These are phyloP conservation scores for Salvia rosmarinus DNA, from an alignment of 257 asterid genomes.

Conservation along the genomic window DNA sequence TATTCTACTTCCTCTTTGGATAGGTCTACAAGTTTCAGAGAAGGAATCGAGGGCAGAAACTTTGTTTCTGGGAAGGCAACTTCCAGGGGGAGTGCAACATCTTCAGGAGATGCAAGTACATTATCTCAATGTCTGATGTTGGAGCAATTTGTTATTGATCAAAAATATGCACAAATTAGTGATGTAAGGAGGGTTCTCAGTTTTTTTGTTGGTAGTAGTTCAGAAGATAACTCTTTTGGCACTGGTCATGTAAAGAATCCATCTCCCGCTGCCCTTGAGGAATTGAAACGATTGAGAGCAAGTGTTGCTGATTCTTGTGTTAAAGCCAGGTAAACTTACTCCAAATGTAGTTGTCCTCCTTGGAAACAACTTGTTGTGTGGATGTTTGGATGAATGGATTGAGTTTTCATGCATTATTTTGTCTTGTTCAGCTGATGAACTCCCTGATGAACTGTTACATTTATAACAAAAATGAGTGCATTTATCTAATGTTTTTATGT, in stretches of 20 bases:
- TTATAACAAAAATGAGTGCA: neutral
- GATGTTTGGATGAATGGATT: conserved; percentile 1
- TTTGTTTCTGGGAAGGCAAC: conserved; percentile 71
- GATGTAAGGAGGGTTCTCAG: conserved; percentile 77
- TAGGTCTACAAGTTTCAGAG: conserved; percentile 86
- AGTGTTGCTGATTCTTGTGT: conserved; percentile 55
- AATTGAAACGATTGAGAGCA: conserved; percentile 62
- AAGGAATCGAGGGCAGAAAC: conserved; percentile 59
- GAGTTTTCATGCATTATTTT: conserved; percentile 9
- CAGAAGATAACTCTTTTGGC: conserved; percentile 71
- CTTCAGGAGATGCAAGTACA: conserved; percentile 60
- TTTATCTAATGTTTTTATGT: conserved; percentile 22
- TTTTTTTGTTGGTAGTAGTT: conserved; percentile 51
- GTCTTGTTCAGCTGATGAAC: conserved; percentile 22
- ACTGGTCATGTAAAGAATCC: conserved; percentile 63
- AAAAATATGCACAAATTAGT: conserved; percentile 45
- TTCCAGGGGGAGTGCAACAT: conserved; percentile 60
- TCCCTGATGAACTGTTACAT: conserved; percentile 3
- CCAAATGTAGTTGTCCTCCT: conserved; percentile 19
- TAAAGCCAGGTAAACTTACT: conserved; percentile 67
- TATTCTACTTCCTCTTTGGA: conserved; percentile 67
- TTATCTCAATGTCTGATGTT: conserved; percentile 64
- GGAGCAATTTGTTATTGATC: conserved; percentile 70
- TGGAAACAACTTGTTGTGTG: conserved; percentile 29
- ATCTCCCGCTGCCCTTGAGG: conserved; percentile 61